Conservation (phyloP, 352 stramenopile species). For the Phytopythium chamaehyphon region DNA sequence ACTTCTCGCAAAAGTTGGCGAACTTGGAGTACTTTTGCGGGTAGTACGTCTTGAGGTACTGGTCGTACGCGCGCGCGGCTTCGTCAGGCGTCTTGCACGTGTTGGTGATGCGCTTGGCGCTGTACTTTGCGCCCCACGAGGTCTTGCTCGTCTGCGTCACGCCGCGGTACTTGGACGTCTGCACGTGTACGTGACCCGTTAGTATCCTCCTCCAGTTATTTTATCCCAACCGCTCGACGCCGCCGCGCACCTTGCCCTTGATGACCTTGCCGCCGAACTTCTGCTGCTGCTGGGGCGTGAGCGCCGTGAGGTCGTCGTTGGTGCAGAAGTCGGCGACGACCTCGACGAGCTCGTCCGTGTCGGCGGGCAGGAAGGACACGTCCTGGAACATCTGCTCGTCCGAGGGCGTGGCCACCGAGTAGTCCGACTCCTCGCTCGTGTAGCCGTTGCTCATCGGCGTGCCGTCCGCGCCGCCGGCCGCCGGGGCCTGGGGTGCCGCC, state of each 20-base stretch:
- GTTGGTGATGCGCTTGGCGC: constrained; percentile 84
- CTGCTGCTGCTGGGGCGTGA: constrained; percentile 33
- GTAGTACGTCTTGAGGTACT: constrained; percentile 79
- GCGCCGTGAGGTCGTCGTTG: constrained; percentile 39
- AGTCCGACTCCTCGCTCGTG: constrained; percentile 83
- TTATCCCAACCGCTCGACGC: no score
- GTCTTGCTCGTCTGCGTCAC: constrained; percentile 87
- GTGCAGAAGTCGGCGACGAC: constrained; percentile 52
- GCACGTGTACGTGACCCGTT: background rate
- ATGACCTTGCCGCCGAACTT: constrained; percentile 73
- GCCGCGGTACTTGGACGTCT: constrained; percentile 86
- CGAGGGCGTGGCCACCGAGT: constrained; percentile 57
- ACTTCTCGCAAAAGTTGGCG: constrained; percentile 84
- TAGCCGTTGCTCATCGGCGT: constrained; percentile 71
- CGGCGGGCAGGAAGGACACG: constrained; percentile 64
- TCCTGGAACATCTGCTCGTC: constrained; percentile 78
- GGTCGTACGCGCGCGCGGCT: constrained; percentile 74
- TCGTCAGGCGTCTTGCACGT: constrained; percentile 87
- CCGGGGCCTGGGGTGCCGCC: constrained; percentile 17
- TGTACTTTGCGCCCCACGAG: constrained; percentile 87
- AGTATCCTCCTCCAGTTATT: no score
- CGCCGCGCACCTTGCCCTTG: constrained; percentile 60
- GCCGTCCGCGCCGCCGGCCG: constrained; percentile 24
- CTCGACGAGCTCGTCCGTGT: constrained; percentile 62
- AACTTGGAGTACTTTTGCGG: constrained; percentile 84